Evolutionary conservation across 805 yeast species (phyloP).

Genomic region (Ogataea nitratoaversa): DNA sequence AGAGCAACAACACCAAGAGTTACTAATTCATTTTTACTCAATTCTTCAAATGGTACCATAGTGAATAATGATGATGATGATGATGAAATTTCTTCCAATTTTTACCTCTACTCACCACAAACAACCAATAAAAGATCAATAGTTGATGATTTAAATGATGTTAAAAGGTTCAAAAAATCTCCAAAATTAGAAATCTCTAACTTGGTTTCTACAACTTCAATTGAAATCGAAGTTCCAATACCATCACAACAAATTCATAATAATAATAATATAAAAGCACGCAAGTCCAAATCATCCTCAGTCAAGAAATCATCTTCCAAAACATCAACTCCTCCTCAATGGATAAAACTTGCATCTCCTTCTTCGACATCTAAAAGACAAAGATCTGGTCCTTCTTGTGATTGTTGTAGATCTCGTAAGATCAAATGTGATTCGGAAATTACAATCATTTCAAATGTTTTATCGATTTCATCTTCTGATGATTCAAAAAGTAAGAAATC

Average conservation of each 20-base stretch:
- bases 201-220: slow-evolving; percentile 8
- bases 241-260: background rate
- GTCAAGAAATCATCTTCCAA: too few relatives aligned
- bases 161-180: slow-evolving; percentile 13
- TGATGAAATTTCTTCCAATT: background rate
- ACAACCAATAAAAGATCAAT: slow-evolving; percentile 5
- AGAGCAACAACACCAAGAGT: slow-evolving; percentile 1
- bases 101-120: slow-evolving; percentile 10
- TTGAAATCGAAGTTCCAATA: background rate
- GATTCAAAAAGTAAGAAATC: slow-evolving; percentile 10
- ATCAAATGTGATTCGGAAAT: slow-evolving; percentile 73
- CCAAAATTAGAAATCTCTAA: slow-evolving; percentile 21
- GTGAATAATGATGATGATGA: background rate
- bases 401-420: slow-evolving; percentile 62
- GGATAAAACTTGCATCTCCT: slow-evolving; percentile 32
- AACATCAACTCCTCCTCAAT: slow-evolving; percentile 7
- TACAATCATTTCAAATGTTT: slow-evolving; percentile 23
- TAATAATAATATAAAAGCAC: background rate
- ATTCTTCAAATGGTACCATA: background rate
- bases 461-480: slow-evolving; percentile 2
- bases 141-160: background rate
- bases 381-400: slow-evolving; percentile 73
- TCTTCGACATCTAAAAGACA: slow-evolving; percentile 42
- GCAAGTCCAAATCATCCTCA: too few relatives aligned
- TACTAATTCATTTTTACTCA: background rate